Evolutionary conservation across 371 early-diverging fungal species (phyloP).

Genomic region (Mucor circinelloides): DNA sequence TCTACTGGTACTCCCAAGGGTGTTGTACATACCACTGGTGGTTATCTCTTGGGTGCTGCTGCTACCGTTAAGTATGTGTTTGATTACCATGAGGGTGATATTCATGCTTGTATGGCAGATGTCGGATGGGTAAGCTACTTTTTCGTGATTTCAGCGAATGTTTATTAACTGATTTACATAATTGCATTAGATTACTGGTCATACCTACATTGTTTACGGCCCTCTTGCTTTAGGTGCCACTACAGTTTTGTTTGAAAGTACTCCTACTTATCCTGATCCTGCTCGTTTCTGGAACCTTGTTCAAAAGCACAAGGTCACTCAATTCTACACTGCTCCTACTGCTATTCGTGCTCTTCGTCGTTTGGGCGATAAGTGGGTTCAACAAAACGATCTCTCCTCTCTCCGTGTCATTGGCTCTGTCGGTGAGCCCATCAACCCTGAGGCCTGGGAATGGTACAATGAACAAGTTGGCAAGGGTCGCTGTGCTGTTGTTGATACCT

Average conservation of each 20-base stretch:
- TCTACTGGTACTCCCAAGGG: slow-evolving; percentile 97
- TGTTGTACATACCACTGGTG: slow-evolving; percentile 90
- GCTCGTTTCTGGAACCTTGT: slow-evolving; percentile 85
- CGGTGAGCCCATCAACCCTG: slow-evolving; percentile 98
- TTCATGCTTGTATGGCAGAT: slow-evolving; percentile 86
- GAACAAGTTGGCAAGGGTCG: slow-evolving; percentile 85
- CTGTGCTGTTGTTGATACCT: slow-evolving; percentile 95
- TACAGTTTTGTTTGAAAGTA: slow-evolving; percentile 91
- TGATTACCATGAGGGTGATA: slow-evolving; percentile 84
- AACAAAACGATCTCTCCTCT: slow-evolving; percentile 72
- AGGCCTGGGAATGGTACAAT: slow-evolving; percentile 97
- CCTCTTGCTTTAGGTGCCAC: slow-evolving; percentile 91
- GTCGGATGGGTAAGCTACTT: slow-evolving; percentile 49
- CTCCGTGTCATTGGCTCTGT: slow-evolving; percentile 95
- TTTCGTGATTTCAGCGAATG: neutral
- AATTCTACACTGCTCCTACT: slow-evolving; percentile 99
- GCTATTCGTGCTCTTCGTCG: slow-evolving; percentile 94
- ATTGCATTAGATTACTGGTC: slow-evolving; percentile 56
- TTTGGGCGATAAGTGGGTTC: slow-evolving; percentile 82
- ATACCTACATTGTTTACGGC: slow-evolving; percentile 94
- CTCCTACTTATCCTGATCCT: slow-evolving; percentile 86
- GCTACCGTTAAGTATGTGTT: slow-evolving; percentile 90
- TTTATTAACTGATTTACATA: neutral
- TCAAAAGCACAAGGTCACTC: slow-evolving; percentile 88
- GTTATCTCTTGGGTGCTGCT: slow-evolving; percentile 91